Conservation (phyloP, 2,329 filamentous ascomycete species). For the Cyphellophora attinorum region DNA sequence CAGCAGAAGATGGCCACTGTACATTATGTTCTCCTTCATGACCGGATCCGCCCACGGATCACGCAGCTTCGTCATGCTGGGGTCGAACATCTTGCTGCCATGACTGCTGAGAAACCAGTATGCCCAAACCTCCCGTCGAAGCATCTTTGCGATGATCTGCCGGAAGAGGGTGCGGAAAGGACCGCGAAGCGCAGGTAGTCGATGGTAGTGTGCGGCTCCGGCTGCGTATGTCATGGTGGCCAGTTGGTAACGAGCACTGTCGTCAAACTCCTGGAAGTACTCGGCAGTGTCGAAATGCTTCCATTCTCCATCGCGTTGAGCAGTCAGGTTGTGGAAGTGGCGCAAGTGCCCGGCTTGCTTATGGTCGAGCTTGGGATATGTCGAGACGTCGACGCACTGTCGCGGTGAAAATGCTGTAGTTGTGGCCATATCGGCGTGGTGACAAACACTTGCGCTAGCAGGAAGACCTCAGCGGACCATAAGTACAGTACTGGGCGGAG, state of each 20-base stretch:
- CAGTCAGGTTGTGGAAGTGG: constrained; percentile 11
- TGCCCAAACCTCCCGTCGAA: constrained; percentile 31
- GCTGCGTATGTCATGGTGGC: constrained; percentile 32
- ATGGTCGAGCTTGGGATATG: constrained; percentile 11
- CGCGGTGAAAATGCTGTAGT: too few species aligned
- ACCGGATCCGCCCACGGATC: constrained; percentile 35
- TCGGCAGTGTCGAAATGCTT: constrained; percentile 17
- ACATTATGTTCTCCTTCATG: constrained; percentile 34
- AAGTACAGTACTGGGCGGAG: too few species aligned
- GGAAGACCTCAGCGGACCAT: too few species aligned
- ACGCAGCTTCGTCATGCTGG: constrained; percentile 28
- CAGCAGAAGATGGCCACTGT: constrained; percentile 30
- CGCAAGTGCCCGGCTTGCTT: constrained; percentile 12
- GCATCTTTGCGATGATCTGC: constrained; percentile 31
- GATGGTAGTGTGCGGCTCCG: constrained; percentile 29
- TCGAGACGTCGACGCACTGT: constrained; percentile 9
- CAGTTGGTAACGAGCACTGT: constrained; percentile 28
- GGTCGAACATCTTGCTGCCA: constrained; percentile 25
- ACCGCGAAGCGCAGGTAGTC: constrained; percentile 24
- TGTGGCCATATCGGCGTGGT: too few species aligned
- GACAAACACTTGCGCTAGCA: too few species aligned
- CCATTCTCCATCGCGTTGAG: constrained; percentile 15
- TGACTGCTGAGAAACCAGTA: constrained; percentile 34
- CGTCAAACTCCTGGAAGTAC: constrained; percentile 27
- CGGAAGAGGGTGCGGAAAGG: constrained; percentile 26